Evolutionary conservation across 352 stramenopile species (phyloP).

Genomic region (Phytophthora syringae): DNA sequence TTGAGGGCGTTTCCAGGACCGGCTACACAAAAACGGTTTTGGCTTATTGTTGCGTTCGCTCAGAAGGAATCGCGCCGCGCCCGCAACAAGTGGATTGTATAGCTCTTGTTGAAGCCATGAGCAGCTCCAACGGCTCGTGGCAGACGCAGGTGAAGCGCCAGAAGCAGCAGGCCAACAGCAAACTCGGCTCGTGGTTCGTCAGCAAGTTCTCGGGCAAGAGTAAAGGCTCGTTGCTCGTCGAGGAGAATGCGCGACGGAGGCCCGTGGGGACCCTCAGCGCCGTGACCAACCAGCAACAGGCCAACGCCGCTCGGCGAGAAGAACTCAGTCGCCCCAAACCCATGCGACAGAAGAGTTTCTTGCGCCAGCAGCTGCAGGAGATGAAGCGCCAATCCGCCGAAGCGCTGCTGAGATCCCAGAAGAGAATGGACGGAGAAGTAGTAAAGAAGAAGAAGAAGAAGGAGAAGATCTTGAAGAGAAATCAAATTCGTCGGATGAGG

Average conservation of each 20-base stretch:
- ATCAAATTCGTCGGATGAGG: conserved; percentile 38
- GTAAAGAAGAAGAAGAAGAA: conserved; percentile 34
- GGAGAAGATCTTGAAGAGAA: conserved; percentile 30
- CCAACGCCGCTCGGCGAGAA: conserved; percentile 30
- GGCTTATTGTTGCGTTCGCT: neutral
- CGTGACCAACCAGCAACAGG: conserved; percentile 42
- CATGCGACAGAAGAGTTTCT: conserved; percentile 70
- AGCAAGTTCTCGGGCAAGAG: conserved; percentile 68
- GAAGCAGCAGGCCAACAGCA: conserved; percentile 64
- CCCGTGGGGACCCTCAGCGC: conserved; percentile 46
- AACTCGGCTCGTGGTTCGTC: conserved; percentile 74
- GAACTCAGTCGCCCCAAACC: conserved; percentile 40
- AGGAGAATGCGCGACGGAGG: conserved; percentile 44
- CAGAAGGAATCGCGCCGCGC: conserved; percentile 29
- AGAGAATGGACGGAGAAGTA: conserved; percentile 56
- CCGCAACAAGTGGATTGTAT: conserved; percentile 21
- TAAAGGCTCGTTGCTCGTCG: conserved; percentile 56
- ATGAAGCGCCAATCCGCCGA: conserved; percentile 82
- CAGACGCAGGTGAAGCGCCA: conserved; percentile 67
- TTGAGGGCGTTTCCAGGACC: conserved; percentile 1
- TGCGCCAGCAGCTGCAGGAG: conserved; percentile 72
- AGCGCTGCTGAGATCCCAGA: conserved; percentile 45
- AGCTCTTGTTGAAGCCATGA: conserved; percentile 27
- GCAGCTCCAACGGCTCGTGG: conserved; percentile 33
- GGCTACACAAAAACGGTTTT: conserved; percentile 27